Evolutionary conservation across 768 basidiomycete genomes (phyloP), one percentile per base, ranked within the genome.

Genomic region (Trametes punicea): DNA sequence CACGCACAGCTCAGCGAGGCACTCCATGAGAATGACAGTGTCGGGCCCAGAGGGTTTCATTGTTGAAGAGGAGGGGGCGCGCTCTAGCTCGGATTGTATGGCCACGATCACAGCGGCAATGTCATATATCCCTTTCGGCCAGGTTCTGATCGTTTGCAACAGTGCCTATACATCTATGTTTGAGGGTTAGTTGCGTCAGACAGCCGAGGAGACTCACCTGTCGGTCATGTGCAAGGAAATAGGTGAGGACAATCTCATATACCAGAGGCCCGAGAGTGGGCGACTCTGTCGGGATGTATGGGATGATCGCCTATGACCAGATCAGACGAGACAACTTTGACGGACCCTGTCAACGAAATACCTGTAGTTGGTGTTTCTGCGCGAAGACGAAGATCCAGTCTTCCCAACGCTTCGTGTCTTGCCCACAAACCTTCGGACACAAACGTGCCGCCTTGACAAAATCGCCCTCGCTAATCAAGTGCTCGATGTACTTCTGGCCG

Each of bases 331-430:
- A 4, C 8, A 20, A 21, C 10, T 3, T 31, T 33, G 34, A 33
- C 30, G 42, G 21, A 50, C 4, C 13, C 18, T 42, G 30, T 26
- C 20, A 44, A 15, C 21, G 2, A 20, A 81, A 21, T 57, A 91
- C 93, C 70, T 89, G 84, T 15, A 98, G 73, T 55, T 93, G 85
- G 23, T 81, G 78, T 63, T 86, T 82, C 68, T 93, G 84, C 1
- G 88, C 89, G 67, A 96, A 98, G 13, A 82, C 74, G 64, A 97
- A 96, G 65, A 98, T 90, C 90, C 90, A 97, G 63, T 88, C 83
- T 67, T 98, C 95, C 97, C 97, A 99, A n/a, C 81, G 79, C 64
- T 84, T 86, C 10, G 78, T 71, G 63, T 96, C 83, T 40, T 83
- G 82, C 3, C 81, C 87, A 61, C 96, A 89, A 6, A 98, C 92